Evolutionary conservation across 768 basidiomycete genomes (phyloP).

Genomic region (Fomitopsis serialis): DNA sequence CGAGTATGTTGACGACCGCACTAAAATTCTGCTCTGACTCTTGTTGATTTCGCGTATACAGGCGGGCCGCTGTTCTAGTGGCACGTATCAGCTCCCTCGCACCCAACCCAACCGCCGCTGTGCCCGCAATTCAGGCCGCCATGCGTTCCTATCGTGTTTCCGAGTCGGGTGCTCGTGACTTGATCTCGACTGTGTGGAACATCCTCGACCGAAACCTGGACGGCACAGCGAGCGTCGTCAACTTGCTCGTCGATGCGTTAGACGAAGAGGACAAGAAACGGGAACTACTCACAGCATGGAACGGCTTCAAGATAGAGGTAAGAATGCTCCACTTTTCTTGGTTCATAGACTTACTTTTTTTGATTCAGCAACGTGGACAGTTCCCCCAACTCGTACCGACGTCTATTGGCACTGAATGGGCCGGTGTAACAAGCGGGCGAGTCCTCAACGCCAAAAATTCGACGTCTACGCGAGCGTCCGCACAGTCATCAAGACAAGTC

Average conservation of each 20-base stretch:
- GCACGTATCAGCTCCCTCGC: slow-evolving; percentile 55
- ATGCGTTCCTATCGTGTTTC: slow-evolving; percentile 72
- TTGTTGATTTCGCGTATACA: slow-evolving; percentile 24
- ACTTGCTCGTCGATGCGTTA: slow-evolving; percentile 67
- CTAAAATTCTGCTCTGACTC: neutral
- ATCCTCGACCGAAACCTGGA: slow-evolving; percentile 65
- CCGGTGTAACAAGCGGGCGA: slow-evolving; percentile 76
- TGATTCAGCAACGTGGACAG: slow-evolving; percentile 67
- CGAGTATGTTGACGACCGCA: slow-evolving; percentile 35
- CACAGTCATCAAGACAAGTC: slow-evolving; percentile 58
- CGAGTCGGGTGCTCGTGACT: slow-evolving; percentile 77
- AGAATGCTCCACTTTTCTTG: too few species aligned
- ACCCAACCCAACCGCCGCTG: slow-evolving; percentile 50
- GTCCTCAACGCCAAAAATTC: slow-evolving; percentile 81
- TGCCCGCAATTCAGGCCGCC: slow-evolving; percentile 64
- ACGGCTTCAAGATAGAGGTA: slow-evolving; percentile 81
- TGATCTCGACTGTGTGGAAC: slow-evolving; percentile 87
- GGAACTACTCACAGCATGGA: slow-evolving; percentile 73
- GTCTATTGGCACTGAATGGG: slow-evolving; percentile 59
- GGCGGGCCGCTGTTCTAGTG: slow-evolving; percentile 64
- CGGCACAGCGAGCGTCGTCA: slow-evolving; percentile 67
- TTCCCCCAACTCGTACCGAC: slow-evolving; percentile 74
- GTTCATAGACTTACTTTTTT: neutral
- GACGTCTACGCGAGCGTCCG: slow-evolving; percentile 52
- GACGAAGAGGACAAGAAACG: slow-evolving; percentile 83